A percentile compares a stretch with the other conserved stretches of the same genome.
These are phyloP conservation scores for Cruciata laevipes DNA, from an alignment of 257 asterid species.

Conservation along the genomic window DNA sequence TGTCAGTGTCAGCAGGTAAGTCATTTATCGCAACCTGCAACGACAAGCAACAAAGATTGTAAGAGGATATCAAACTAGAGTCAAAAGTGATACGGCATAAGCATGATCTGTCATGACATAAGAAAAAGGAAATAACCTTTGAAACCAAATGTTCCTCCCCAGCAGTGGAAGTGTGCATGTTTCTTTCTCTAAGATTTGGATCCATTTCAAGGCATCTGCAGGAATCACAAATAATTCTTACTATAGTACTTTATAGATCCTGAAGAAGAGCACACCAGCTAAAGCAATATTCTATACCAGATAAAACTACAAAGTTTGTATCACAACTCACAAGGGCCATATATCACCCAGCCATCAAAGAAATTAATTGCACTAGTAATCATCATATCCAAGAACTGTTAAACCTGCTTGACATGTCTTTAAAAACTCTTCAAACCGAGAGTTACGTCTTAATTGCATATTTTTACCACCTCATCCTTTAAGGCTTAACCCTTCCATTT, in stretches of 20 bases:
- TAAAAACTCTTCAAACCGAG: neutral
- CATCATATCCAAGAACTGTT: neutral
- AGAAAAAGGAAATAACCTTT: conserved; percentile 28
- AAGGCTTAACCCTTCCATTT: neutral
- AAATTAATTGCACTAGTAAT: neutral
- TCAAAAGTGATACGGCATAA: neutral
- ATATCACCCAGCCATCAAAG: neutral
- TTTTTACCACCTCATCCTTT: neutral
- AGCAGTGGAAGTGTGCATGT: conserved; percentile 31
- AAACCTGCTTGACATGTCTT: neutral
- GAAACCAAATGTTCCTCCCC: conserved; percentile 51
- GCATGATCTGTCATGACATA: conserved; percentile 3
- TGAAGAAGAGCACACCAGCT: neutral
- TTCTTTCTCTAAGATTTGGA: conserved; percentile 23
- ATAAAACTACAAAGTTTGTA: neutral
- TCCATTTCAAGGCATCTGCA: conserved; percentile 41
- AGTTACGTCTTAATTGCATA: neutral
- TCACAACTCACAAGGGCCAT: neutral
- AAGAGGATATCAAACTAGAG: neutral
- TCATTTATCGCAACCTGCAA: conserved; percentile 35
- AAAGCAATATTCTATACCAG: neutral
- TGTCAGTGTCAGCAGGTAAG: conserved; percentile 36
- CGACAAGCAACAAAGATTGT: neutral
- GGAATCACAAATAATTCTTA: conserved; percentile 11
- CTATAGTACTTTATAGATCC: neutral